These are phyloP conservation scores for Colletotrichum trifolii DNA, from an alignment of 2,329 filamentous ascomycete species.

Conservation along the genomic window DNA sequence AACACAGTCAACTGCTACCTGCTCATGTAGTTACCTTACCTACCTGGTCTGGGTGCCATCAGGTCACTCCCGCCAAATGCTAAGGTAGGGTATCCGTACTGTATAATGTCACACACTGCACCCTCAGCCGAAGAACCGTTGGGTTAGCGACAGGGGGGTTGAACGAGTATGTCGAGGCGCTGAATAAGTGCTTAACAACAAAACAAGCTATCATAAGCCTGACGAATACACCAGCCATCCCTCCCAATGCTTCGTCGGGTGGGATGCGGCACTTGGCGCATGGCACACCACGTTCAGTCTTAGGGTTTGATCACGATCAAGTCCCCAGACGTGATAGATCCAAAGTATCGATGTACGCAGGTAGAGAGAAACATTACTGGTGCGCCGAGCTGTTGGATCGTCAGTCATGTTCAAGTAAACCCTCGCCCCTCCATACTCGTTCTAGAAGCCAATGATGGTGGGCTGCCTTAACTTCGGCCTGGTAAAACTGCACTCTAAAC, in stretches of 20 bases:
- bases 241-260: background rate
- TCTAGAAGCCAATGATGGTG: too few species aligned
- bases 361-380: too few species aligned
- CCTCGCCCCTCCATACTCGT: too few species aligned
- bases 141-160: background rate
- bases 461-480: too few species aligned
- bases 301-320: background rate
- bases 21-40: too few species aligned
- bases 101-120: background rate
- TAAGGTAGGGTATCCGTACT: background rate
- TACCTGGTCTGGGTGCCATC: too few species aligned
- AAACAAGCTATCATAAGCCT: conserved; percentile 22
- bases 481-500: too few species aligned
- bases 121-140: conserved; percentile 15
- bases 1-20: too few species aligned
- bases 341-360: too few species aligned
- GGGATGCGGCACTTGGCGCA: conserved; percentile 9
- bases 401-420: too few species aligned
- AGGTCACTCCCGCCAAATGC: too few species aligned
- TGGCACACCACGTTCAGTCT: background rate
- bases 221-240: conserved; percentile 21
- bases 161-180: conserved; percentile 4
- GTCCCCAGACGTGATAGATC: background rate
- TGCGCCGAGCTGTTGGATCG: too few species aligned
- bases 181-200: conserved; percentile 35